Base-by-base conservation (phyloP, 2,329 filamentous ascomycete species). In the Polychaeton citri region DNA sequence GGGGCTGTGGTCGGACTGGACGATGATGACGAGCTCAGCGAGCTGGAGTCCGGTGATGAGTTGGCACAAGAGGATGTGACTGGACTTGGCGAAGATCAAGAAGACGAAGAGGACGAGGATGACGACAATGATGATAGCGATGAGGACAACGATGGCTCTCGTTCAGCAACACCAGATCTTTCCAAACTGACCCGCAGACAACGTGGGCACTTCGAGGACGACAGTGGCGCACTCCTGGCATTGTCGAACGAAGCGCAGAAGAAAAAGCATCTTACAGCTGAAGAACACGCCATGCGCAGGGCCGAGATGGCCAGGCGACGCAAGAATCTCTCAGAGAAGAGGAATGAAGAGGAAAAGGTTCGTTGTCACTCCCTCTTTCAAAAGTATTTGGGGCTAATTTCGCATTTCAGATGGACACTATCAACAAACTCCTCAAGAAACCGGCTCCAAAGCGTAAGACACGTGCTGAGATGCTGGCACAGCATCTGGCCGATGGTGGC, bases 351-450 rank as follows among this genome's bases (percentile, higher is more conserved):
- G 60, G 79, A 83, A 56, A 84, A 83, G 68, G 74, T 77, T 52
- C 19, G 53, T 43, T 30, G 7, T 12, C n/a, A 6, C 37, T 24
- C n/a, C 15, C 24, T 35, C 18, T 18, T 18, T 10, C 26, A 17
- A 2, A 18, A 6, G 15, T 21, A 17, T 34, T 24, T n/a, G 8
- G 5, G 30, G 13, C 17, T 31, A 13, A 24, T 12, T 20, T 15
- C n/a, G 2, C 38, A 1, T 7, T 20, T 13, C 40, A 87, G 81
- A 83, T 85, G 72, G 83, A 88, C 65, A 90, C 83, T 0, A 88
- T 90, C 70, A 87, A 90, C 65, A 86, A 87, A 51, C 74, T 90
- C 2, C 74, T 90, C 35, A 86, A 86, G 30, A 86, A 87, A 54
- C 83, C 87, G 55, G 81, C 82, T 1, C 79, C 82, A 17, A 87